phyloP scores from a whole-genome alignment of 768 basidiomycete species.

The Hydnum rufescens region DNA sequence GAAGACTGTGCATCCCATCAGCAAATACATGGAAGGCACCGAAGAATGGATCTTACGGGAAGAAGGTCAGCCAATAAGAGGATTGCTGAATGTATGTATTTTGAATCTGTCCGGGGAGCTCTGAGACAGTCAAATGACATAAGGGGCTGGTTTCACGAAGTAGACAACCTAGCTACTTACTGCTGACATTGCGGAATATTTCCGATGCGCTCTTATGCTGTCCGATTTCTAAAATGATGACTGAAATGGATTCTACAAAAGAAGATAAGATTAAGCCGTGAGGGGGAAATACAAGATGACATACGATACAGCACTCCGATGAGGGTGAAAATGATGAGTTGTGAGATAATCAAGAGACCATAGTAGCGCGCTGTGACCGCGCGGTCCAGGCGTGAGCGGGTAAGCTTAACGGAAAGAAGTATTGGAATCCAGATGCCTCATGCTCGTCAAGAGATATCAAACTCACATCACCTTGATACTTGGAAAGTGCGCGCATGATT shows the following conservation, averaged over 20 bases:
- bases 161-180: constrained; percentile 15
- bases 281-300: constrained; percentile 14
- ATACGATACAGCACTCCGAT: constrained; percentile 75
- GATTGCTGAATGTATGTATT: constrained; percentile 78
- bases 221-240: constrained; percentile 30
- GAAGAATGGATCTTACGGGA: constrained; percentile 46
- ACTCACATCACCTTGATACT: constrained; percentile 38
- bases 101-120: constrained; percentile 54
- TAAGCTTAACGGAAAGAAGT: constrained; percentile 29
- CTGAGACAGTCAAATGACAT: constrained; percentile 19
- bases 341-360: constrained; percentile 82
- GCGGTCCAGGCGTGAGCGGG: constrained; percentile 67
- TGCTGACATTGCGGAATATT: constrained; percentile 28
- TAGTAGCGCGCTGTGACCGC: constrained; percentile 86
- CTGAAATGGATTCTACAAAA: constrained; percentile 16
- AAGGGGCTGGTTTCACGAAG: constrained; percentile 1
- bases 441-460: not conserved
- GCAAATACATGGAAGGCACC: constrained; percentile 1
- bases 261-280: constrained; percentile 15
- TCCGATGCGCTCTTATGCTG: constrained; percentile 26
- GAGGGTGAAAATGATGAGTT: constrained; percentile 83
- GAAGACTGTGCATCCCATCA: constrained; percentile 31
- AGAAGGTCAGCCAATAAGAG: constrained; percentile 84
- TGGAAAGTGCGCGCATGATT: constrained; percentile 66
- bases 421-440: not conserved